phyloP scores from a whole-genome alignment of 1,139 yeast species.

The Saccharomyces hybrid region DNA sequence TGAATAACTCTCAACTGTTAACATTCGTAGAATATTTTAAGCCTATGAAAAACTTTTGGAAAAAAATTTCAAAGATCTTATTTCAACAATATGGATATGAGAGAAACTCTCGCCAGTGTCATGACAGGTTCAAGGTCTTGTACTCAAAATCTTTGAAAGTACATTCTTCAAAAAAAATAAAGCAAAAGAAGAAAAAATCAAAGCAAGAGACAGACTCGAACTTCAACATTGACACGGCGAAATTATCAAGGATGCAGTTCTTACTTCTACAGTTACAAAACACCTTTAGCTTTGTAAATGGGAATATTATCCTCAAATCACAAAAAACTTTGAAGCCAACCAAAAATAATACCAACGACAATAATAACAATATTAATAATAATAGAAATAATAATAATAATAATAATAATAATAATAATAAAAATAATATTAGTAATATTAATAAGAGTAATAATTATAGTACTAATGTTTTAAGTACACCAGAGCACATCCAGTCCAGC shows the following conservation, averaged over 20 bases:
- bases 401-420: background rate
- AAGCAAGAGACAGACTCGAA: background rate
- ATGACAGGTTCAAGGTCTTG: conserved; percentile 22
- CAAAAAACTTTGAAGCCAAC: background rate
- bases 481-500: background rate
- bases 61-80: conserved; percentile 14
- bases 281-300: conserved; percentile 16
- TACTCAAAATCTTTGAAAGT: conserved; percentile 15
- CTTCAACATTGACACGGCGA: background rate
- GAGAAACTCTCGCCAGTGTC: conserved; percentile 23
- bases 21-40: conserved; percentile 22
- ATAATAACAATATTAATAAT: background rate
- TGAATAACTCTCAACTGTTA: conserved; percentile 16
- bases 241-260: background rate
- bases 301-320: conserved; percentile 15
- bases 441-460: background rate
- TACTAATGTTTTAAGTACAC: background rate
- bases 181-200: background rate
- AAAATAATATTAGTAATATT: background rate
- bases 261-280: conserved; percentile 12
- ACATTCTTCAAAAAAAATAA: background rate
- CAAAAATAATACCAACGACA: background rate
- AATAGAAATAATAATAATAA: background rate
- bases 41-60: conserved; percentile 26
- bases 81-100: conserved; percentile 11